A percentile compares a stretch with the other conserved stretches of the same genome.
Conservation (phyloP, 495 filamentous ascomycete genomes). For the Chaetomium cochliodes region DNA sequence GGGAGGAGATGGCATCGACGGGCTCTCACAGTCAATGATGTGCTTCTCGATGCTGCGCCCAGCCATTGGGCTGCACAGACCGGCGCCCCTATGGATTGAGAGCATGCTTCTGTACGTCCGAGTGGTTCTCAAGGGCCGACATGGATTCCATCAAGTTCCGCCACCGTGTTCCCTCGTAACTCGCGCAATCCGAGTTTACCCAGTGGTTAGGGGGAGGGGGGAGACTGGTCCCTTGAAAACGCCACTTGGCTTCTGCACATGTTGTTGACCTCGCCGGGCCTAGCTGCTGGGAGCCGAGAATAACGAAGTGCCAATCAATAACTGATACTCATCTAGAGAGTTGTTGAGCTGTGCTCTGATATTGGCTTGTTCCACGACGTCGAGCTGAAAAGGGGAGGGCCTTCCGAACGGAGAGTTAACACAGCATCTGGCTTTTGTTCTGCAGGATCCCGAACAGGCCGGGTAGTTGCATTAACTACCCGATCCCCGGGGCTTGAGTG, state of each 20-base stretch:
- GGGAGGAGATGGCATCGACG: not conserved
- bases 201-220: not conserved
- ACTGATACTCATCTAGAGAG: not conserved
- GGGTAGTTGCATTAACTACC: slow-evolving; percentile 13
- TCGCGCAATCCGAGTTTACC: not conserved
- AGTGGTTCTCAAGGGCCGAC: not conserved
- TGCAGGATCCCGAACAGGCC: slow-evolving; percentile 16
- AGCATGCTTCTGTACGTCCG: not conserved
- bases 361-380: slow-evolving; percentile 19
- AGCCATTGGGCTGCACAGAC: not conserved
- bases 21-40: not conserved
- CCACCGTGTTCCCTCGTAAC: not conserved
- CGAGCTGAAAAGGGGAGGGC: slow-evolving; percentile 8
- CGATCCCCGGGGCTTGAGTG: not conserved
- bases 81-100: not conserved
- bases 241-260: not conserved
- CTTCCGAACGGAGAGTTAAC: not conserved
- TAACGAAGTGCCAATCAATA: not conserved
- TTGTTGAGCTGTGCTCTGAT: not conserved
- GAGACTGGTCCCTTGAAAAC: not conserved
- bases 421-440: slow-evolving; percentile 12
- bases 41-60: slow-evolving; percentile 7
- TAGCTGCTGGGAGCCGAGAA: not conserved
- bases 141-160: not conserved
- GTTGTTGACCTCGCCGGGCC: too few relatives aligned